Percentiles rank a stretch among this genome's conserved stretches.
Conservation (phyloP, 305 asterid species). For the Solanum aculeatissimum region DNA sequence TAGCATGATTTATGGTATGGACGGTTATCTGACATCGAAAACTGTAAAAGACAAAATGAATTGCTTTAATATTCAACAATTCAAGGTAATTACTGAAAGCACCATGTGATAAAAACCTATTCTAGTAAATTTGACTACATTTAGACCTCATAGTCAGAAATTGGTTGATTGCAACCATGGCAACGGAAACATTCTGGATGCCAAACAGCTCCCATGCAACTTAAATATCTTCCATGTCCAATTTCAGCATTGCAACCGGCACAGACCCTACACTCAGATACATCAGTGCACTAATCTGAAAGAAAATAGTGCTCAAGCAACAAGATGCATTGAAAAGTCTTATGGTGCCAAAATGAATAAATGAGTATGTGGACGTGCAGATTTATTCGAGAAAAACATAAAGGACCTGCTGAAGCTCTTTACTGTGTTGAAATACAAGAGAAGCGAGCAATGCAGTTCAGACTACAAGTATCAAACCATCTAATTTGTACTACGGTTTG, state of each 20-base stretch:
- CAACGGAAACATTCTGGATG: conserved; percentile 96
- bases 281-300: not conserved
- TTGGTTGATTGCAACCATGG: conserved; percentile 66
- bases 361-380: not conserved
- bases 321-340: not conserved
- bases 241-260: conserved; percentile 87
- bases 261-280: conserved; percentile 48
- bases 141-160: conserved; percentile 88
- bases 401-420: not conserved
- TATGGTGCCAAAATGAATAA: not conserved
- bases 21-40: conserved; percentile 66
- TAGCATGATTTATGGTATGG: conserved; percentile 93
- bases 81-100: not conserved
- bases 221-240: conserved; percentile 77
- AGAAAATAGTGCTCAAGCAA: not conserved
- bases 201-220: conserved; percentile 95
- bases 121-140: conserved; percentile 1
- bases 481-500: not conserved
- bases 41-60: conserved; percentile 27
- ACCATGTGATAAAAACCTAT: not conserved
- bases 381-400: not conserved
- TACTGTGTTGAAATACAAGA: not conserved
- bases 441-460: not conserved
- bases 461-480: not conserved
- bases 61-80: not conserved